Evolutionary conservation across 2,329 filamentous ascomycete genomes (phyloP), one percentile per base, ranked within the genome.

Genomic region (Fusarium kyushuense): DNA sequence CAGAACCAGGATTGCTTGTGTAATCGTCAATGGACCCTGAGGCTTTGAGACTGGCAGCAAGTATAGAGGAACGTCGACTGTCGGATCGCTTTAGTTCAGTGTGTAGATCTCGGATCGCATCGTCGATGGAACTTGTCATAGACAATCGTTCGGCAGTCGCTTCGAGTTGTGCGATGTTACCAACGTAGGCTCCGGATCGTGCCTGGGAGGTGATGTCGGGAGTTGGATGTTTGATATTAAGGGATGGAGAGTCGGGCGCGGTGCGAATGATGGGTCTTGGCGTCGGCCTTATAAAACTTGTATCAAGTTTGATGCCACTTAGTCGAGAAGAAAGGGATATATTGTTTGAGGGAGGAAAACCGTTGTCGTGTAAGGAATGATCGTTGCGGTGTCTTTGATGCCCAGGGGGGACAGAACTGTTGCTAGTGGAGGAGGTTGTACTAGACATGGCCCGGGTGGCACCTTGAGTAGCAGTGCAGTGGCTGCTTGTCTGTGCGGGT

Each of bases 91-190:
- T 92, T 75, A 92, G 82, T 78, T 92, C 89, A 63, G 88, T 83
- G 78, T 92, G 89, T 69, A 93, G 83, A 74, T 90, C 88, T 61
- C 90, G 87, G 72, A 94, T 94, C 71, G 92, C 91, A 81, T 92
- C 88, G 72, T 91, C 91, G 74, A 94, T 91, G 65, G 92, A 92
- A 65, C 89, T 92, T 58, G 89, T 90, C 81, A 87, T 86, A 71
- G 90, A 92, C 77, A 94, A 83, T 68, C 89, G 86, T 78, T 94
- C 91, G 48, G 92, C 92, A 13, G 89, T 90, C 69, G 90, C 89
- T 78, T 95, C 92, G 65, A 94, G 86, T 49, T 89, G 87, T 69
- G 90, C 88, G 65, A 94, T 89, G 80, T 91, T 93, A 75, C 84
- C 85, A 19, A 85, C 80, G 75, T 87, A 89, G 32, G 87, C 87